Conservation (phyloP, 2,329 filamentous ascomycete species). For the Botrytis deweyae region DNA sequence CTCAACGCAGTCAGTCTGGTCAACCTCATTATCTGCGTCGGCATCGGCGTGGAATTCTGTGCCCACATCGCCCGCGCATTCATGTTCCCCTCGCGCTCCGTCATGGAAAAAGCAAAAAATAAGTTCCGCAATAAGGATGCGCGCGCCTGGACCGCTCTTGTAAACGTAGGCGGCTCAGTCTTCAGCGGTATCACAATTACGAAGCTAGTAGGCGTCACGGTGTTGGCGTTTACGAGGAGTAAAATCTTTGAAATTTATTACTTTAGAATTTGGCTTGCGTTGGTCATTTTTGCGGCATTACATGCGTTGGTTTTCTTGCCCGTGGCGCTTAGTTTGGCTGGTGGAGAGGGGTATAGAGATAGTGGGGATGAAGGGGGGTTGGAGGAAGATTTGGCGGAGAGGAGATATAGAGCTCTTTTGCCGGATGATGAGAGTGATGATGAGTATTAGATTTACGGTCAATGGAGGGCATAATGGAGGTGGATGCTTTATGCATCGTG, state of each 20-base stretch:
- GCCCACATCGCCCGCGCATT: constrained; percentile 95
- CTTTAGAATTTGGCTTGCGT: constrained; percentile 91
- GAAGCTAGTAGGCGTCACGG: constrained; percentile 87
- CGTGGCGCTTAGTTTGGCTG: constrained; percentile 80
- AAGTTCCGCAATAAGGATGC: constrained; percentile 80
- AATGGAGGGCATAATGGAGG: neutral
- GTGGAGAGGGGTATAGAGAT: constrained; percentile 85
- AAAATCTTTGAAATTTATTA: constrained; percentile 99
- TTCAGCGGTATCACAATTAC: constrained; percentile 96
- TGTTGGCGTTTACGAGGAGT: constrained; percentile 89
- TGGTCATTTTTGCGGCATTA: constrained; percentile 83
- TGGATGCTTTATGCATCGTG: neutral
- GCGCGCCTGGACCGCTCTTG: constrained; percentile 86
- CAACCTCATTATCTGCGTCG: constrained; percentile 95
- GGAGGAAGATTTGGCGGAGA: constrained; percentile 80
- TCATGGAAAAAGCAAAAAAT: constrained; percentile 77
- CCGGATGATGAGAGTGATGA: constrained; percentile 71
- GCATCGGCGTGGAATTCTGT: constrained; percentile 96
- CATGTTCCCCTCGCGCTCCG: constrained; percentile 81
- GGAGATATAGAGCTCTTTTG: constrained; percentile 74
- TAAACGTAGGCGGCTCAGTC: constrained; percentile 91
- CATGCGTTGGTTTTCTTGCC: constrained; percentile 92
- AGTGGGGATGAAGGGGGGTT: constrained; percentile 83
- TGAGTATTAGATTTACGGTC: constrained; percentile 25
- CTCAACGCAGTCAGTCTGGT: constrained; percentile 94